These are phyloP conservation scores for Pyrenophora seminiperda DNA, from an alignment of 2,329 filamentous ascomycete species.

Conservation along the genomic window DNA sequence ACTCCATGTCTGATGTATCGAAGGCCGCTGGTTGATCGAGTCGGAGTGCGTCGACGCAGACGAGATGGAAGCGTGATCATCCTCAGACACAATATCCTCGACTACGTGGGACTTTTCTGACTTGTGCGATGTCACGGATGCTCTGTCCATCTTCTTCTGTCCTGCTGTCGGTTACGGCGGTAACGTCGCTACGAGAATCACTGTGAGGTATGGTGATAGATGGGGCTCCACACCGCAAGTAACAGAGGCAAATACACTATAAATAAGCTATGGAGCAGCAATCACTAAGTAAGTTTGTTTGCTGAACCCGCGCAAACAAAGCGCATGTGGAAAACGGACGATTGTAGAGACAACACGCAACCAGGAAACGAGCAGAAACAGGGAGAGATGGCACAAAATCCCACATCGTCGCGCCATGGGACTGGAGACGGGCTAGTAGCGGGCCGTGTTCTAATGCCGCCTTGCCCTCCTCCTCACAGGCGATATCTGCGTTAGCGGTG, in stretches of 20 bases:
- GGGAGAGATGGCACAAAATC: background rate
- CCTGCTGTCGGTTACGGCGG: slow-evolving; percentile 3
- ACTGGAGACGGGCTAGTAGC: slow-evolving; percentile 5
- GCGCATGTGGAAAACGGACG: background rate
- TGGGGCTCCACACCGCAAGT: slow-evolving; percentile 4
- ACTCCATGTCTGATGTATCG: slow-evolving; percentile 43
- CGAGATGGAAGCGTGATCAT: slow-evolving; percentile 30
- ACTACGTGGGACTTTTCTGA: slow-evolving; percentile 10
- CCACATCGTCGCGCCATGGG: background rate
- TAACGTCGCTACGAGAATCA: slow-evolving; percentile 17
- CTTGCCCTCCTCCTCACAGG: slow-evolving; percentile 4
- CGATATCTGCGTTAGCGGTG: slow-evolving; percentile 3
- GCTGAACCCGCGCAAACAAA: background rate
- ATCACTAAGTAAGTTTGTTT: background rate
- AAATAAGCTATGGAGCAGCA: background rate
- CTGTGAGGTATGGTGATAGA: slow-evolving; percentile 13
- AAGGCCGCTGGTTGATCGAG: slow-evolving; percentile 24
- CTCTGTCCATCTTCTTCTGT: background rate
- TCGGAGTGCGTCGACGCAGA: slow-evolving; percentile 33
- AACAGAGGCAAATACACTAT: background rate
- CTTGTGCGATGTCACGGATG: slow-evolving; percentile 3
- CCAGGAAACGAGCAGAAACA: background rate
- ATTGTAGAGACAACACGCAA: background rate
- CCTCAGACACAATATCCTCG: slow-evolving; percentile 15
- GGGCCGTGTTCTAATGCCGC: slow-evolving; percentile 2